These are phyloP conservation scores for Wickerhamomyces sydowiorum DNA, from an alignment of 805 yeast genomes.

Conservation along the genomic window DNA sequence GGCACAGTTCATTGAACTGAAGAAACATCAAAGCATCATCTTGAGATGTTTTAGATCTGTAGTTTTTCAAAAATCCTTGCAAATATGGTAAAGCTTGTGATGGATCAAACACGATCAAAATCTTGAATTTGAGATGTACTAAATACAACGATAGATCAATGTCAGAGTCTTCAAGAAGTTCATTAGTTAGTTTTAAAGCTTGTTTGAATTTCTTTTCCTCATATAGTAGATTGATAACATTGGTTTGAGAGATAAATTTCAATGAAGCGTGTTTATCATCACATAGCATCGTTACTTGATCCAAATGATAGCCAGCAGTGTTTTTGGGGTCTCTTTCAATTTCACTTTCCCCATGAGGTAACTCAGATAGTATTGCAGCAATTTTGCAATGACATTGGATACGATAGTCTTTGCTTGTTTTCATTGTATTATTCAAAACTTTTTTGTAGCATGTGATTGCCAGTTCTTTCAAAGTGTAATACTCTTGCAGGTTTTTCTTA, in stretches of 20 bases:
- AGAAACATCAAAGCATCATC: constrained; percentile 5
- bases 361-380: constrained; percentile 20
- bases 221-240: constrained; percentile 3
- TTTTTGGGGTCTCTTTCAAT: neutral
- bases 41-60: neutral
- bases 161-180: neutral
- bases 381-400: constrained; percentile 20
- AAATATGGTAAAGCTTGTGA: constrained; percentile 8
- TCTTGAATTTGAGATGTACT: constrained; percentile 5
- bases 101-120: constrained; percentile 7
- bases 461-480: constrained; percentile 25
- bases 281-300: constrained; percentile 10
- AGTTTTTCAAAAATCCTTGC: neutral
- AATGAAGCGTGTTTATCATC: constrained; percentile 1
- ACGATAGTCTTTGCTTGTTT: constrained; percentile 20
- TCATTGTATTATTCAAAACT: constrained; percentile 20
- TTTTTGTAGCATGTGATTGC: constrained; percentile 19
- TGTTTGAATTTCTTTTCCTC: constrained; percentile 5
- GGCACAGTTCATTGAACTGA: constrained; percentile 8
- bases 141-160: constrained; percentile 2
- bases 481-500: constrained; percentile 23
- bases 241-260: constrained; percentile 5
- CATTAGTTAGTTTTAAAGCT: constrained; percentile 5
- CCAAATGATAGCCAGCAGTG: constrained; percentile 10
- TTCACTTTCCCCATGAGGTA: neutral